Base-by-base conservation (phyloP, 108 stramenopile species). In the Conticribra weissflogii region DNA sequence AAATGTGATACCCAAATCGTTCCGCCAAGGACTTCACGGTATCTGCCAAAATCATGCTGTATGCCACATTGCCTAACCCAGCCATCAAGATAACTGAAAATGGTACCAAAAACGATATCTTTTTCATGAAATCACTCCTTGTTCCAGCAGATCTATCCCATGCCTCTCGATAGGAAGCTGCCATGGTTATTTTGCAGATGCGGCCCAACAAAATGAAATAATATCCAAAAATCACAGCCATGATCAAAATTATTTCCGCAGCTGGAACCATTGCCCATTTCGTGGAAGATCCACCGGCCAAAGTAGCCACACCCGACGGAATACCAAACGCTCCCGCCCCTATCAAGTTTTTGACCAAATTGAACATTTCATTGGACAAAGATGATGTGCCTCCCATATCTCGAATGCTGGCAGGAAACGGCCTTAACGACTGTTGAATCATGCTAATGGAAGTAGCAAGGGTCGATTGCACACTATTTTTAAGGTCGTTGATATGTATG, bases 321-420 rank as follows among this genome's bases (percentile, higher is more conserved):
- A 96, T 67, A 5, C 89, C 82, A 23, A 96, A 87, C 30, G 93
- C 92, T 22, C 96, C 96, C 2, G 91, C 86, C 47, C 93, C 96
- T 2, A 91, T 66, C 45, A 96, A 47, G 66, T 92, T 95, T 83
- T 96, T 96, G 51, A 81, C 78, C n/a, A 96, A 50, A 71, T 91
- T 96, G 61, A 86, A 74, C 19, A 85, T 68, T 57, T 83, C 82
- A 17, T 83, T 82, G 34, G 76, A 27, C 18, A 83, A 76, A 22
- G 82, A 74, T 15, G 84, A 72, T 12, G 70, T 77, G 16, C 71
- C 71, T 27, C 57, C 71, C 57, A 59, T 56, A 21, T 72, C 71
- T n/a, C 71, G 51, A 19, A 72, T 23, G 51, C 54, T 55, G 22
- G 66, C 66, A 18, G 34, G 34, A 22, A 53, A 52, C 0, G 66